Evolutionary conservation across 2,329 filamentous ascomycete genomes (phyloP).

Genomic region (Cadophora gregata): DNA sequence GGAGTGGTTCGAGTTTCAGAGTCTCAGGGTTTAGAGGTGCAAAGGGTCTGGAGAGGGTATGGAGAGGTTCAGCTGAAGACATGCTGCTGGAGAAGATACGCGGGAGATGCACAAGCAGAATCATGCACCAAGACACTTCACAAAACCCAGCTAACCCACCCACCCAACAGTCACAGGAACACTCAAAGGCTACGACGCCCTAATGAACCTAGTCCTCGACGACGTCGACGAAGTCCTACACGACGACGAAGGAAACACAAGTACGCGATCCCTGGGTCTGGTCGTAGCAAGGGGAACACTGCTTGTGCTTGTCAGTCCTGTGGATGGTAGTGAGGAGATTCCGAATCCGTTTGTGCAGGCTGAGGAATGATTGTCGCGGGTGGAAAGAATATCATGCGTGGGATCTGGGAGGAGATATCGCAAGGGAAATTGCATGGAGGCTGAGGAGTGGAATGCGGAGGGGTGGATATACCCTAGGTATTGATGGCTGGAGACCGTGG

Average conservation of each 20-base stretch:
- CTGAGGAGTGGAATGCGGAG: not conserved
- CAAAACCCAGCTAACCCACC: slow-evolving; percentile 10
- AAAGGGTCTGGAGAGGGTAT: too few species aligned
- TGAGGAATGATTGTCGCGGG: slow-evolving; percentile 58
- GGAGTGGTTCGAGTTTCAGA: too few species aligned
- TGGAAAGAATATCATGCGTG: not conserved
- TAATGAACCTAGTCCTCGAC: slow-evolving; percentile 98
- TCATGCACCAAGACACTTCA: too few species aligned
- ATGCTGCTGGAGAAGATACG: too few species aligned
- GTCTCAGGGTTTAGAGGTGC: too few species aligned
- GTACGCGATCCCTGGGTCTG: slow-evolving; percentile 69
- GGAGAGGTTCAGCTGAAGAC: too few species aligned
- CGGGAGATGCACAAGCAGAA: too few species aligned
- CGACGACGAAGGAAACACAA: slow-evolving; percentile 91
- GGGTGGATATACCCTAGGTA: not conserved
- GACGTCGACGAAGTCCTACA: slow-evolving; percentile 89
- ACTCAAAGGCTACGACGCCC: slow-evolving; percentile 92
- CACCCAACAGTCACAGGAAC: slow-evolving; percentile 75
- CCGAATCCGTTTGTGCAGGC: slow-evolving; percentile 87
- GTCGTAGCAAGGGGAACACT: slow-evolving; percentile 92
- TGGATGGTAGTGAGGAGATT: slow-evolving; percentile 95
- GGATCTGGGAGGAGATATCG: not conserved
- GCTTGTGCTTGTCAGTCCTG: slow-evolving; percentile 88
- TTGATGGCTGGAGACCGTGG: not conserved
- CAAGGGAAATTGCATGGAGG: too few species aligned